Base-by-base conservation (phyloP, 2,329 filamentous ascomycete genomes). In the Epichloe aotearoae region DNA sequence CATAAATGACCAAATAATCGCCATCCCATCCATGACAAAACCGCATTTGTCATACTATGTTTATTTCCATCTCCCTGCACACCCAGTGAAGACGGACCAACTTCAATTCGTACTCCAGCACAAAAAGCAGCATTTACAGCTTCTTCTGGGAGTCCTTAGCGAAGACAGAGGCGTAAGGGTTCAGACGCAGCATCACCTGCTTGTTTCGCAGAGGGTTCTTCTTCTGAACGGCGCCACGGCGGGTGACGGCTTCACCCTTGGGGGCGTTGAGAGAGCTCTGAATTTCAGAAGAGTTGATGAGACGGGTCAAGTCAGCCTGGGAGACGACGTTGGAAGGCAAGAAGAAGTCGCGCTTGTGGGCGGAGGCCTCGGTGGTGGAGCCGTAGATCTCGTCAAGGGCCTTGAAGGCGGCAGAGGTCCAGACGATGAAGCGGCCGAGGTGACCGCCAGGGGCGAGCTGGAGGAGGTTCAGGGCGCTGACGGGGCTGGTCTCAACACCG, bases 141-240 rank as follows among this genome's bases (percentile, higher is more conserved):
- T 67, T 68, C 65, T 69, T 68, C 63, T 69, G 66, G 52, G 65
- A 51, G 60, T 69, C 81, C 80, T 94, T 88, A 63, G 83, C 77
- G 76, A 94, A 98, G 57, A 87, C 83, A 64, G 84, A 79, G 62
- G 93, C 91, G 76, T 98, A 98, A 58, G 93, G 93, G 85, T 98
- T 98, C 73, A 98, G 86, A 66, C 93, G 86, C 69, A 98, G 86
- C 74, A 96, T 82, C 62, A 98, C 86, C 82, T 97, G 93, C 83
- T 89, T 95, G 86, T 98, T 98, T 76, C 79, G 80, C 63, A 98
- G 89, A 67, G 93, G 93, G 83, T 98, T 98, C 90, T 97, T 97
- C 89, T 98, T 98, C 83, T 96, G 91, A 62, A 95, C 88, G 67
- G 80, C 75, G 62, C 79, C 75, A 69, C 93, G 88, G 83, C 96